Evolutionary conservation across 768 basidiomycete genomes (phyloP).

Genomic region (Podaxis carcinomalis): DNA sequence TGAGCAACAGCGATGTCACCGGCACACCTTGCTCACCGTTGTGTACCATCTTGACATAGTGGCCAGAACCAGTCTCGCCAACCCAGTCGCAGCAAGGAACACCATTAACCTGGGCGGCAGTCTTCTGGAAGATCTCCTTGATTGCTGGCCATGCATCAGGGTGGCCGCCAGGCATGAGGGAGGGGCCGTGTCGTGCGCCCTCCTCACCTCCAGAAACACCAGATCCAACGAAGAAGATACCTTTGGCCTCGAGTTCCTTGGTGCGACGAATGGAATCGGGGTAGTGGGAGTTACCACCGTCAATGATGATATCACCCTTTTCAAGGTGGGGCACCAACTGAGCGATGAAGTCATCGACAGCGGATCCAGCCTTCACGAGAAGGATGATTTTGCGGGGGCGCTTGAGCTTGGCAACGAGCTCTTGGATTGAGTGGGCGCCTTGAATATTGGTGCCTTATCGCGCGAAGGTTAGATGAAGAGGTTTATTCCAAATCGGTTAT

Average conservation of each 20-base stretch:
- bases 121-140: slow-evolving; percentile 98
- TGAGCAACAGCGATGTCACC: slow-evolving; percentile 5
- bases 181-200: slow-evolving; percentile 95
- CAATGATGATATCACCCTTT: slow-evolving; percentile 96
- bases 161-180: slow-evolving; percentile 98
- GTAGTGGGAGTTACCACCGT: slow-evolving; percentile 99
- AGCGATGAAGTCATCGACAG: slow-evolving; percentile 93
- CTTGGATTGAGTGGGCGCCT: slow-evolving; percentile 91
- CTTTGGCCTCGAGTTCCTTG: slow-evolving; percentile 90
- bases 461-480: slow-evolving; percentile 13
- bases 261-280: slow-evolving; percentile 96
- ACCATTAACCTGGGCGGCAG: slow-evolving; percentile 90
- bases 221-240: slow-evolving; percentile 94
- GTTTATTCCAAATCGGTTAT: slow-evolving; percentile 16
- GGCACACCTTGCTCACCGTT: slow-evolving; percentile 52
- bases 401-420: slow-evolving; percentile 91
- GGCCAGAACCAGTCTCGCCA: slow-evolving; percentile 90
- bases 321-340: slow-evolving; percentile 90
- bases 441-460: slow-evolving; percentile 85
- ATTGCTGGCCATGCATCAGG: slow-evolving; percentile 92
- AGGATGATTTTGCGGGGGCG: slow-evolving; percentile 95
- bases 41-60: slow-evolving; percentile 99
- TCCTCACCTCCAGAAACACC: slow-evolving; percentile 99
- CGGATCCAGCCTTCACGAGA: slow-evolving; percentile 95
- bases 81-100: slow-evolving; percentile 99